phyloP scores from a whole-genome alignment of 495 filamentous ascomycete genomes.

The Penicillium egyptiacum region DNA sequence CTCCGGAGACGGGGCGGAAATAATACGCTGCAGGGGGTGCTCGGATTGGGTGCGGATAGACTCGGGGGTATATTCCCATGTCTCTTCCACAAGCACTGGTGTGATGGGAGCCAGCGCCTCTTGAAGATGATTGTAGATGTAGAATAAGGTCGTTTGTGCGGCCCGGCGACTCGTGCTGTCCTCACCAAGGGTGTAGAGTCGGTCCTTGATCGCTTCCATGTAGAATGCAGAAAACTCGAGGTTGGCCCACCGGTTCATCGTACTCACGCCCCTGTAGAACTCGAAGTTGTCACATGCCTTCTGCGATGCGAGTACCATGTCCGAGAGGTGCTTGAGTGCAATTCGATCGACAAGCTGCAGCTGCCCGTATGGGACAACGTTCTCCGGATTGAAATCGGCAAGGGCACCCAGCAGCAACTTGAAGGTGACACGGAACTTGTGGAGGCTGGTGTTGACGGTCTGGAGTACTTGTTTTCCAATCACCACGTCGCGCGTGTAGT shows the following conservation, averaged over 20 bases:
- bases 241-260: slow-evolving; percentile 75
- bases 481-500: slow-evolving; percentile 84
- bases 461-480: slow-evolving; percentile 74
- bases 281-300: slow-evolving; percentile 67
- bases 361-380: slow-evolving; percentile 41
- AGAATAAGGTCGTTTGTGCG: slow-evolving; percentile 66
- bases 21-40: slow-evolving; percentile 46
- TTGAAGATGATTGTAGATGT: slow-evolving; percentile 69
- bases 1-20: slow-evolving; percentile 30
- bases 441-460: slow-evolving; percentile 67
- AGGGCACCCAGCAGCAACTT: slow-evolving; percentile 86
- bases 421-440: slow-evolving; percentile 83
- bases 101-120: slow-evolving; percentile 77
- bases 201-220: slow-evolving; percentile 87
- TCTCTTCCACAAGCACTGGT: slow-evolving; percentile 83
- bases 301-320: slow-evolving; percentile 58
- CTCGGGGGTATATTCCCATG: slow-evolving; percentile 73
- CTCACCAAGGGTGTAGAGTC: slow-evolving; percentile 75
- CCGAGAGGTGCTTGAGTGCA: slow-evolving; percentile 70
- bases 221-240: slow-evolving; percentile 89
- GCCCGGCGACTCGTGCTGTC: slow-evolving; percentile 50
- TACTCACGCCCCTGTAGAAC: slow-evolving; percentile 74
- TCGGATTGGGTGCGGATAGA: slow-evolving; percentile 53
- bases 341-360: slow-evolving; percentile 64
- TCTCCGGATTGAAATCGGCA: slow-evolving; percentile 53